Conservation (phyloP, 2,329 filamentous ascomycete genomes). For the Venturia oleaginea region DNA sequence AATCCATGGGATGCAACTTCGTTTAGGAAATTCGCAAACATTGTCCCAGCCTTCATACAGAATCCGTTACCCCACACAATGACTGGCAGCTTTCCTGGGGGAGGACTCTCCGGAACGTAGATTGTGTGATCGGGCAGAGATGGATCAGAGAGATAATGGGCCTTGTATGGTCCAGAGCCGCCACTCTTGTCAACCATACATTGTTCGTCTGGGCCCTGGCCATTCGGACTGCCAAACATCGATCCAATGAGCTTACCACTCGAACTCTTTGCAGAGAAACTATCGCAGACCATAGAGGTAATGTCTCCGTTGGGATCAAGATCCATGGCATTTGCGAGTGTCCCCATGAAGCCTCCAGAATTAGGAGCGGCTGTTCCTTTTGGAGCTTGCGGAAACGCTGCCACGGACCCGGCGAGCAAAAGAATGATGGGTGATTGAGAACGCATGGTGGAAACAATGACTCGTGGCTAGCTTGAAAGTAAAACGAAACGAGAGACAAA, state of each 20-base stretch:
- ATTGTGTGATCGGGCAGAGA: slow-evolving; percentile 11
- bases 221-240: slow-evolving; percentile 2
- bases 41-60: slow-evolving; percentile 13
- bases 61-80: slow-evolving; percentile 12
- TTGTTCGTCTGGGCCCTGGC: slow-evolving; percentile 1
- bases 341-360: background rate
- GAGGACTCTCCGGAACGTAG: slow-evolving; percentile 10
- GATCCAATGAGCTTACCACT: background rate
- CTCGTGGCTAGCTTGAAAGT: no score
- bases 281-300: slow-evolving; percentile 2
- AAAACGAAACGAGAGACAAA: no score
- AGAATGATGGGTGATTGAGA: background rate
- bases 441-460: background rate
- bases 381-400: background rate
- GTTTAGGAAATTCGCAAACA: slow-evolving; percentile 13
- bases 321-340: background rate
- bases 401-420: background rate
- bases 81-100: slow-evolving; percentile 10
- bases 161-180: slow-evolving; percentile 6
- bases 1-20: slow-evolving; percentile 15
- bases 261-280: background rate
- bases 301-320: background rate
- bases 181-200: slow-evolving; percentile 11
- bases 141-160: background rate
- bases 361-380: background rate